Conservation (phyloP, 208 protist genomes). For the Crithidia thermophila region DNA sequence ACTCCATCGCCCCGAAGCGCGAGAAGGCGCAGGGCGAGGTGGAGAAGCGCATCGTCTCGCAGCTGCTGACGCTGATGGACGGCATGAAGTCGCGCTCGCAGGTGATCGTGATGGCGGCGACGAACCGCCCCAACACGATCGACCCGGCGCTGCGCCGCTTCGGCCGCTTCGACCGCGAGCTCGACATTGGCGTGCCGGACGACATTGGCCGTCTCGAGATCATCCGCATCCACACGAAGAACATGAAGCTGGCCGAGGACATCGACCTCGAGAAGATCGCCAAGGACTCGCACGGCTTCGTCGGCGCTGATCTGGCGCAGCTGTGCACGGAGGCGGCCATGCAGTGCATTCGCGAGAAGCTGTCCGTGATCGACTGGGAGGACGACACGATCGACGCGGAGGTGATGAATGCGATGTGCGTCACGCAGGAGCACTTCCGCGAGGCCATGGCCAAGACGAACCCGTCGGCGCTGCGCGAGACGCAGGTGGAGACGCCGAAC, state of each 20-base stretch:
- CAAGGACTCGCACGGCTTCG: slow-evolving; percentile 99
- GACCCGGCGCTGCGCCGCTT: slow-evolving; percentile 99
- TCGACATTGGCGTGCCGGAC: slow-evolving; percentile 99
- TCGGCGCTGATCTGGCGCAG: slow-evolving; percentile 99
- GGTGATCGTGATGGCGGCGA: slow-evolving; percentile 99
- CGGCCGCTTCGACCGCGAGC: slow-evolving; percentile 99
- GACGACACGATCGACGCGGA: slow-evolving; percentile 99
- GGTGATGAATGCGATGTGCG: slow-evolving; percentile 97
- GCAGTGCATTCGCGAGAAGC: slow-evolving; percentile 99
- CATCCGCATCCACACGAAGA: slow-evolving; percentile 99
- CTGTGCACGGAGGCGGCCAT: slow-evolving; percentile 99
- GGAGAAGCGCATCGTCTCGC: slow-evolving; percentile 99
- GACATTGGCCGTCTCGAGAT: slow-evolving; percentile 99
- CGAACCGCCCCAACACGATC: slow-evolving; percentile 99
- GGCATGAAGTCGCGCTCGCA: slow-evolving; percentile 98
- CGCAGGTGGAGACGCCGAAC: slow-evolving; percentile 99
- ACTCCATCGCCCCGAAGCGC: slow-evolving; percentile 99
- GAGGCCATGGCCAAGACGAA: slow-evolving; percentile 96
- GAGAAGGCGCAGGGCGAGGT: slow-evolving; percentile 99
- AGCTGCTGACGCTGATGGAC: slow-evolving; percentile 99
- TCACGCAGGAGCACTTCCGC: slow-evolving; percentile 99
- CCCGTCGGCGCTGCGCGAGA: slow-evolving; percentile 99
- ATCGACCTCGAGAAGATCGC: slow-evolving; percentile 98
- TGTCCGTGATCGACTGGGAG: slow-evolving; percentile 99
- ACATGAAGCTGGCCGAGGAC: slow-evolving; percentile 99